Evolutionary conservation across 495 filamentous ascomycete genomes (phyloP).

Genomic region (Darksidea phi): DNA sequence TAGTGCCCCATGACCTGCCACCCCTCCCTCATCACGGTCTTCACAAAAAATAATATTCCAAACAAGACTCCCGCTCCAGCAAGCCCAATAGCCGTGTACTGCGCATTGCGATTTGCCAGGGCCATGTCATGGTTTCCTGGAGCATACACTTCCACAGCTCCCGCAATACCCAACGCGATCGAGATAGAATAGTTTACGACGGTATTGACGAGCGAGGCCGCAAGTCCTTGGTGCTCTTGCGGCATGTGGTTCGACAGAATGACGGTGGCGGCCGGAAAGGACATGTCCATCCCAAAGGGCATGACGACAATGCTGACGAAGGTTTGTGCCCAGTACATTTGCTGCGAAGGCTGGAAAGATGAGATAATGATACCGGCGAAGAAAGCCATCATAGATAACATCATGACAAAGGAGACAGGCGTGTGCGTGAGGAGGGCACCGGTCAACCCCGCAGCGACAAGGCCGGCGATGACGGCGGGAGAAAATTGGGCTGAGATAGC

Average conservation of each 20-base stretch:
- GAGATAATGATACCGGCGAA: slow-evolving; percentile 32
- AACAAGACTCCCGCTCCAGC: slow-evolving; percentile 29
- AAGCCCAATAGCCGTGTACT: slow-evolving; percentile 35
- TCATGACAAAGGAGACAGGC: slow-evolving; percentile 39
- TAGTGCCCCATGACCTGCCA: slow-evolving; percentile 38
- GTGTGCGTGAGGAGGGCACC: slow-evolving; percentile 39
- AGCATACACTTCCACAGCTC: slow-evolving; percentile 36
- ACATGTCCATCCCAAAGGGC: slow-evolving; percentile 43
- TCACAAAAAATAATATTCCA: slow-evolving; percentile 34
- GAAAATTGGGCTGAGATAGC: slow-evolving; percentile 28
- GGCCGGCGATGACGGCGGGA: slow-evolving; percentile 35
- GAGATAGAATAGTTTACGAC: slow-evolving; percentile 42
- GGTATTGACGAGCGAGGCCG: slow-evolving; percentile 35
- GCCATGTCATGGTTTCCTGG: slow-evolving; percentile 2
- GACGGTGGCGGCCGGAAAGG: slow-evolving; percentile 38
- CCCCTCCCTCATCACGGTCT: slow-evolving; percentile 34
- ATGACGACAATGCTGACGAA: slow-evolving; percentile 40
- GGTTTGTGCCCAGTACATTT: slow-evolving; percentile 40
- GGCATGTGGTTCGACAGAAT: slow-evolving; percentile 41
- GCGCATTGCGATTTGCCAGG: slow-evolving; percentile 29
- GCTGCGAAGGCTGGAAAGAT: slow-evolving; percentile 29
- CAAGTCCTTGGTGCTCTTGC: slow-evolving; percentile 38
- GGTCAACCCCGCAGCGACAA: slow-evolving; percentile 34
- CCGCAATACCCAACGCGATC: slow-evolving; percentile 38
- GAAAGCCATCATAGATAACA: slow-evolving; percentile 39